Conservation (phyloP, 1,284 basidiomycete genomes). For the Acaromyces ingoldii region DNA sequence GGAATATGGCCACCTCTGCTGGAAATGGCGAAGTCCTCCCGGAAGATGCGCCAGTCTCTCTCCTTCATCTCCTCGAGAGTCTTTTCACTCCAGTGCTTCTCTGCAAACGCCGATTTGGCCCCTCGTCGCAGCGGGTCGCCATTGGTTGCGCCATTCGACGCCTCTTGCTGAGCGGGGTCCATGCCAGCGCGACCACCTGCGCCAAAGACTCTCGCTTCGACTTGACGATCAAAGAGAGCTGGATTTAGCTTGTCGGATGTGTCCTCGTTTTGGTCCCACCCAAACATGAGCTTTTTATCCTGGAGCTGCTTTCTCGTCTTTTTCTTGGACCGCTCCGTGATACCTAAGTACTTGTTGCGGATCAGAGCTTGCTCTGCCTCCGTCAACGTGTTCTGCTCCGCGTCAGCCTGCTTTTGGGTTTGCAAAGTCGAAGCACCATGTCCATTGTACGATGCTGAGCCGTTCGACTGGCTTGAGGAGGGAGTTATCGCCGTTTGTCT, state of each 20-base stretch:
- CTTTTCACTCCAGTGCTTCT: constrained; percentile 94
- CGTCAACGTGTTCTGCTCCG: too few species aligned
- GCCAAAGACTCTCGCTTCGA: constrained; percentile 8
- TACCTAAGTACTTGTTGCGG: constrained; percentile 38
- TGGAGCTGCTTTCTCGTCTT: constrained; percentile 62
- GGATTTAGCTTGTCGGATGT: constrained; percentile 23
- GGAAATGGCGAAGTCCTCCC: constrained; percentile 95
- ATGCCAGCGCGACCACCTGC: constrained; percentile 27
- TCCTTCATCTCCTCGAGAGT: constrained; percentile 88
- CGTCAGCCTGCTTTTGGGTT: too few species aligned
- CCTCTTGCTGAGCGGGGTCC: constrained; percentile 21
- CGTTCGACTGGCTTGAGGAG: neutral
- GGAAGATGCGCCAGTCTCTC: constrained; percentile 96
- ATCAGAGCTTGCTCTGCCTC: constrained; percentile 34
- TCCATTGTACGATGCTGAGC: too few species aligned
- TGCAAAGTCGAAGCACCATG: too few species aligned
- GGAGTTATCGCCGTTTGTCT: too few species aligned
- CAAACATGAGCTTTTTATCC: constrained; percentile 88
- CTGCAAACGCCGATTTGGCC: constrained; percentile 74
- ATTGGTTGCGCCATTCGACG: constrained; percentile 4
- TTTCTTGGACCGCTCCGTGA: constrained; percentile 66
- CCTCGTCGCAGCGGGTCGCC: constrained; percentile 51
- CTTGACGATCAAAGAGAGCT: constrained; percentile 20
- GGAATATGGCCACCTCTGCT: constrained; percentile 84
- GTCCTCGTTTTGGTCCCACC: constrained; percentile 64